Evolutionary conservation across 148 eudicot genomes (phyloP).

Genomic region (Polygonum aviculare): DNA sequence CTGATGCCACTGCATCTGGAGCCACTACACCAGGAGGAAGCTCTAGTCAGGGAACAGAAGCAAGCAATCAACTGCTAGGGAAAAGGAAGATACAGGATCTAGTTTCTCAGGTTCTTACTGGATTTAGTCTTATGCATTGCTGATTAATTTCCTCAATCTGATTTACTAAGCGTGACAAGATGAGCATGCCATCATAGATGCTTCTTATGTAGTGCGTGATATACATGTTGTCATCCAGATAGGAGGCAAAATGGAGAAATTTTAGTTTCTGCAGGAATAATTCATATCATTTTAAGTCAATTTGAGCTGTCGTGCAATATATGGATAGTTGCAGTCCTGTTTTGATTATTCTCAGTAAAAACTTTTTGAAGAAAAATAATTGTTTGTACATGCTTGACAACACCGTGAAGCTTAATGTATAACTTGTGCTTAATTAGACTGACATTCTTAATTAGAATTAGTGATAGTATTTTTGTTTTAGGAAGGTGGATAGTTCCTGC

Average conservation of each 20-base stretch:
- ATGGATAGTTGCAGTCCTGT: neutral
- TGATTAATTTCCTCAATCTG: neutral
- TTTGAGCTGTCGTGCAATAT: neutral
- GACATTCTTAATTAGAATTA: neutral
- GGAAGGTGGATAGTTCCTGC: neutral
- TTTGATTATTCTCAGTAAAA: neutral
- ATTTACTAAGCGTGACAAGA: neutral
- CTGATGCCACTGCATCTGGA: constrained; percentile 91
- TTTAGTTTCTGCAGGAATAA: neutral
- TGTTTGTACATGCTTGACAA: neutral
- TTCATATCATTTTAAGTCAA: neutral
- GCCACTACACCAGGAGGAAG: constrained; percentile 84
- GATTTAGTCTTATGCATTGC: neutral
- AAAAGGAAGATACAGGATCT: constrained; percentile 90
- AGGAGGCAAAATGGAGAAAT: neutral
- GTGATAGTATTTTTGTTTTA: neutral
- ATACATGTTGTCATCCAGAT: neutral
- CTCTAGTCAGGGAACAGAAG: constrained; percentile 93
- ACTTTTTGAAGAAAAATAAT: neutral
- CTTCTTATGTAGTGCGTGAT: neutral
- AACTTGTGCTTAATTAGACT: neutral
- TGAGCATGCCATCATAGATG: neutral
- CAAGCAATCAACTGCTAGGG: constrained; percentile 84
- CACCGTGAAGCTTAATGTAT: neutral
- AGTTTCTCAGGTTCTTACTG: constrained; percentile 68